A percentile compares a stretch with the other conserved stretches of the same genome.
Conservation (phyloP, 805 yeast species). For the Wickerhamiella parazyma region DNA sequence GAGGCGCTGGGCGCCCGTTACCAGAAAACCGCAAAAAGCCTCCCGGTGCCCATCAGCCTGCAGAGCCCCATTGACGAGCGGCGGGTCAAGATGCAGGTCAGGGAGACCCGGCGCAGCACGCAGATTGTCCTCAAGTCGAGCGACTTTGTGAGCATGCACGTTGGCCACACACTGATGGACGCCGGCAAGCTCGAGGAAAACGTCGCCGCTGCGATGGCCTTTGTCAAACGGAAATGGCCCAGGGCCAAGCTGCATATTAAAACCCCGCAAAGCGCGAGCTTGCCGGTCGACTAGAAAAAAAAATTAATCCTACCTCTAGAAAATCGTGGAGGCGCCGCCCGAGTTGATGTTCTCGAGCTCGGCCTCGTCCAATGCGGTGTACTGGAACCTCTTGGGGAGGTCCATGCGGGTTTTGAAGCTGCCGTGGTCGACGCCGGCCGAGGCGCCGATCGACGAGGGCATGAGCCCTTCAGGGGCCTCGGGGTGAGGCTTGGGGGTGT, state of each 20-base stretch:
- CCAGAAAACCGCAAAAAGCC: slow-evolving; percentile 15
- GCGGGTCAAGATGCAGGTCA: slow-evolving; percentile 8
- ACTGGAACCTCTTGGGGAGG: slow-evolving; percentile 65
- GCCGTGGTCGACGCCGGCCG: slow-evolving; percentile 5
- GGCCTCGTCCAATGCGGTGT: slow-evolving; percentile 41
- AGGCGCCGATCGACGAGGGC: slow-evolving; percentile 17
- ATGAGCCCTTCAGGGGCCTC: slow-evolving; percentile 29
- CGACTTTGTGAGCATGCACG: slow-evolving; percentile 12
- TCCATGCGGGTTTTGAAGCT: slow-evolving; percentile 24
- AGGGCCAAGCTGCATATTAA: slow-evolving; percentile 15
- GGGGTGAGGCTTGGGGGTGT: slow-evolving; percentile 32
- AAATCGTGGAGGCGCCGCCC: slow-evolving; percentile 68
- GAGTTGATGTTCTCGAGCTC: slow-evolving; percentile 67
- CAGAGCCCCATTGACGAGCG: slow-evolving; percentile 9
- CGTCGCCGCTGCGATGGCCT: slow-evolving; percentile 13
- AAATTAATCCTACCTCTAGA: too few relatives aligned
- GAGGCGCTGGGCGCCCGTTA: slow-evolving; percentile 18
- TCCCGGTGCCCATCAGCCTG: slow-evolving; percentile 15
- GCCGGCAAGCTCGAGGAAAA: slow-evolving; percentile 14
- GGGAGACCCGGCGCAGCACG: slow-evolving; percentile 8
- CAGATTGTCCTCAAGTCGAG: slow-evolving; percentile 18
- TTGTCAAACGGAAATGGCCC: slow-evolving; percentile 11
- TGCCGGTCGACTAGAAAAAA: slow-evolving; percentile 4
- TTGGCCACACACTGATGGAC: slow-evolving; percentile 21
- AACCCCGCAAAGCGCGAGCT: slow-evolving; percentile 18